These are phyloP conservation scores for Neurospora pannonica DNA, from an alignment of 495 filamentous ascomycete species.

Conservation along the genomic window DNA sequence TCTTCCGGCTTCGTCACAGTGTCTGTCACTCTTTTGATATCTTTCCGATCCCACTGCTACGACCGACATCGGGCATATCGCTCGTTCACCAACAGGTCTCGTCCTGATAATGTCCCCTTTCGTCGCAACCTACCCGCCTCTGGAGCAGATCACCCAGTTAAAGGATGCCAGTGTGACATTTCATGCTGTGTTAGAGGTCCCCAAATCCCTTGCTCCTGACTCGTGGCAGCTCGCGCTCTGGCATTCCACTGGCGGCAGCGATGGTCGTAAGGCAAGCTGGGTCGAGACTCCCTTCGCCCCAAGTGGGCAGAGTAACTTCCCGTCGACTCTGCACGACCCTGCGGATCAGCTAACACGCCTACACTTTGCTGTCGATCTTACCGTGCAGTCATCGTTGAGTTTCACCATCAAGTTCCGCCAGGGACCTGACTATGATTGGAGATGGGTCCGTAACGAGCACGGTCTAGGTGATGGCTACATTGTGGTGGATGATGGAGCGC, in stretches of 20 bases:
- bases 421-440: constrained; percentile 48
- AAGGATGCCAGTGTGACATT: constrained; percentile 45
- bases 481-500: constrained; percentile 31
- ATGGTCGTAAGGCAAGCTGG: constrained; percentile 30
- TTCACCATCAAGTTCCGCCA: constrained; percentile 75
- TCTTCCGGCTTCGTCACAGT: background rate
- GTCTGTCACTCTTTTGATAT: background rate
- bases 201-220: constrained; percentile 41
- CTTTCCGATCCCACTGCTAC: background rate
- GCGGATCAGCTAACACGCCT: constrained; percentile 26
- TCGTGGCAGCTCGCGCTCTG: constrained; percentile 68
- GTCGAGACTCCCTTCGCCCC: constrained; percentile 30
- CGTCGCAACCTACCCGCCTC: constrained; percentile 48
- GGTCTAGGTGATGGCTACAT: constrained; percentile 54
- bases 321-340: constrained; percentile 26
- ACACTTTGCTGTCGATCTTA: constrained; percentile 35
- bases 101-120: constrained; percentile 16
- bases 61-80: background rate
- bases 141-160: constrained; percentile 59
- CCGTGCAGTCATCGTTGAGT: constrained; percentile 33
- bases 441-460: constrained; percentile 62
- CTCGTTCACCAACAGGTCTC: background rate
- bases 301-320: constrained; percentile 28
- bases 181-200: constrained; percentile 63
- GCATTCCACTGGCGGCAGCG: constrained; percentile 48